Base-by-base conservation (phyloP, 2,329 filamentous ascomycete species). In the Clonostachys rosea region DNA sequence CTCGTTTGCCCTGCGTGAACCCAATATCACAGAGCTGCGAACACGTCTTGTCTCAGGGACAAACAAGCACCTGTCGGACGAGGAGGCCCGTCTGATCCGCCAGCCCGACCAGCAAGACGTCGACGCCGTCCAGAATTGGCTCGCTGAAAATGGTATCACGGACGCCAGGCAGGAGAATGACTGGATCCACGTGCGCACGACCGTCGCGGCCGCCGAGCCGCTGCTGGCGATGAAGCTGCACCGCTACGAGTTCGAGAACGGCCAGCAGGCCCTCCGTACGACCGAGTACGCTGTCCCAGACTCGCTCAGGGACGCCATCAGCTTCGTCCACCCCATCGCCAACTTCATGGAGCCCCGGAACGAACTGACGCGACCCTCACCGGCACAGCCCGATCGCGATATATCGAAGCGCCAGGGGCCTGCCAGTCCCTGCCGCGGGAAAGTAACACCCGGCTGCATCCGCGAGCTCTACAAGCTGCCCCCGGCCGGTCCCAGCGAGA, bases 271-370 rank as follows among this genome's bases (percentile, higher is more conserved):
- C 4, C 59, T 78, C 4, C 67, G 75, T 12, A 67, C 74, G 5
- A 65, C 57, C 11, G 59, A 68, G 16, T 78, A 79, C 52, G 64
- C 63, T 3, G 58, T 78, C 3, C 74, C 75, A 1, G 61, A 61
- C 5, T 50, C 56, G 5, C 59, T 78, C 6, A 54, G 59, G 2
- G 53, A 58, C 2, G 56, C 64, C 47, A 64, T 78, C 46, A 65
- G 64, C 46, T 77, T 78, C 50, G 61, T 78, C 30, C 67, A 74
- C 39, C 75, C 75, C 1, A 57, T 78, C 40, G 61, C 66, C 48
- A 72, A 77, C 60, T 78, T 78, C 48, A 71, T 76, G 67, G 60
- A 64, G 4, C 72, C 72, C 2, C 66, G 56, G 43, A 61, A 59
- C 43, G 58, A 60, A 34, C 50, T 55, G 16, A 56, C 49, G 46